Evolutionary conservation across 2,329 filamentous ascomycete species (phyloP).

Genomic region (Cryoendolithus antarcticus): DNA sequence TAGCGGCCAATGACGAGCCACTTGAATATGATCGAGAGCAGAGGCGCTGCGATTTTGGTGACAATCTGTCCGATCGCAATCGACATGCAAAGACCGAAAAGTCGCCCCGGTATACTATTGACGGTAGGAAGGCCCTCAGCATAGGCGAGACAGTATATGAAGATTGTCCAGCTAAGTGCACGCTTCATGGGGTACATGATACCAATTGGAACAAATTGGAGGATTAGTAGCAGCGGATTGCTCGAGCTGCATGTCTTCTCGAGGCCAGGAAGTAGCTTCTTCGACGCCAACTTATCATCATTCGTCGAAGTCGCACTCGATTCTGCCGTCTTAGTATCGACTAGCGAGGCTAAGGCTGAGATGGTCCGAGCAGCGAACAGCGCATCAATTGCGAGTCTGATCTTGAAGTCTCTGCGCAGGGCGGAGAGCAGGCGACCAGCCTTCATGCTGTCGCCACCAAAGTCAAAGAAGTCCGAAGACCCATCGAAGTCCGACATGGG

Average conservation of each 20-base stretch:
- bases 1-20: conserved; percentile 45
- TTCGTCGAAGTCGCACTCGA: background rate
- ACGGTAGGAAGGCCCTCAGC: conserved; percentile 31
- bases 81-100: conserved; percentile 37
- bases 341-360: conserved; percentile 20
- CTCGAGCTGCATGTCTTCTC: conserved; percentile 37
- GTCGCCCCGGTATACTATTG: conserved; percentile 30
- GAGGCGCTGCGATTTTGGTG: conserved; percentile 30
- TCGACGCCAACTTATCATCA: background rate
- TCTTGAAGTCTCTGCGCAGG: conserved; percentile 37
- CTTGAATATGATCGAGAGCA: conserved; percentile 39
- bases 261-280: conserved; percentile 22
- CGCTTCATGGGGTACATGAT: conserved; percentile 40
- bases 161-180: conserved; percentile 41
- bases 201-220: conserved; percentile 40
- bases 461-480: conserved; percentile 39
- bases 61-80: conserved; percentile 32
- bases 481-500: conserved; percentile 27
- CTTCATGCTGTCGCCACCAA: conserved; percentile 43
- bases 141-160: conserved; percentile 35
- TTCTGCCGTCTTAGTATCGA: conserved; percentile 3
- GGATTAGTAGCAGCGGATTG: conserved; percentile 34
- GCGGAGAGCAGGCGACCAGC: conserved; percentile 41
- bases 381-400: conserved; percentile 38
- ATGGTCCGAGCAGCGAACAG: conserved; percentile 41